These are phyloP conservation scores for Lantana camara DNA, from an alignment of 257 asterid genomes.

Conservation along the genomic window DNA sequence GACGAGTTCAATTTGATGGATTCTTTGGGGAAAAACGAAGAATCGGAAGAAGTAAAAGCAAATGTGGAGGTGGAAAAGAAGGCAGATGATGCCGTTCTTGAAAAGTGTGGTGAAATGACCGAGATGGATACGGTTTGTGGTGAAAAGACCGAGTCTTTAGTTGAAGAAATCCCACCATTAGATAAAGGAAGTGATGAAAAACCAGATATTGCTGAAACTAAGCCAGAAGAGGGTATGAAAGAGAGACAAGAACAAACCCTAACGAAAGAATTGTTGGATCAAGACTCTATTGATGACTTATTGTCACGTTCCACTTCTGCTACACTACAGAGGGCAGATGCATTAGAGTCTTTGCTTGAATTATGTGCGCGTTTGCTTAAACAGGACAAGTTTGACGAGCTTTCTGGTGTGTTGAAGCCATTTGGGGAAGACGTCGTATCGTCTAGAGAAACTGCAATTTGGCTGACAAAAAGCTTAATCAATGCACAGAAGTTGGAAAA, in stretches of 20 bases:
- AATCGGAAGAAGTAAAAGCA: slow-evolving; percentile 32
- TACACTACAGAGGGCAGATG: slow-evolving; percentile 72
- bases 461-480: slow-evolving; percentile 86
- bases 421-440: slow-evolving; percentile 85
- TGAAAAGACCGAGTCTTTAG: slow-evolving; percentile 29
- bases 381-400: slow-evolving; percentile 89
- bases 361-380: slow-evolving; percentile 79
- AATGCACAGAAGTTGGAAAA: slow-evolving; percentile 61
- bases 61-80: slow-evolving; percentile 32
- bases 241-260: slow-evolving; percentile 33
- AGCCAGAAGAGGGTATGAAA: too few species aligned
- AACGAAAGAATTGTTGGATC: slow-evolving; percentile 20
- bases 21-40: slow-evolving; percentile 36
- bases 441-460: slow-evolving; percentile 92
- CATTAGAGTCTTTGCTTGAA: slow-evolving; percentile 91
- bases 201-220: slow-evolving; percentile 29
- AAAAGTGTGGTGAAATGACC: slow-evolving; percentile 23
- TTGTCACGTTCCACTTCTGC: slow-evolving; percentile 35
- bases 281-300: slow-evolving; percentile 27
- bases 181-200: slow-evolving; percentile 26
- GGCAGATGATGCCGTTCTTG: slow-evolving; percentile 31
- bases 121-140: slow-evolving; percentile 22
- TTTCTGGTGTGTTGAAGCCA: slow-evolving; percentile 81
- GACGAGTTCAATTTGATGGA: slow-evolving; percentile 33
- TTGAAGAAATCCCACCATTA: slow-evolving; percentile 29